phyloP scores from a whole-genome alignment of 2,329 filamentous ascomycete genomes.

The Stachybotrys chartarum region DNA sequence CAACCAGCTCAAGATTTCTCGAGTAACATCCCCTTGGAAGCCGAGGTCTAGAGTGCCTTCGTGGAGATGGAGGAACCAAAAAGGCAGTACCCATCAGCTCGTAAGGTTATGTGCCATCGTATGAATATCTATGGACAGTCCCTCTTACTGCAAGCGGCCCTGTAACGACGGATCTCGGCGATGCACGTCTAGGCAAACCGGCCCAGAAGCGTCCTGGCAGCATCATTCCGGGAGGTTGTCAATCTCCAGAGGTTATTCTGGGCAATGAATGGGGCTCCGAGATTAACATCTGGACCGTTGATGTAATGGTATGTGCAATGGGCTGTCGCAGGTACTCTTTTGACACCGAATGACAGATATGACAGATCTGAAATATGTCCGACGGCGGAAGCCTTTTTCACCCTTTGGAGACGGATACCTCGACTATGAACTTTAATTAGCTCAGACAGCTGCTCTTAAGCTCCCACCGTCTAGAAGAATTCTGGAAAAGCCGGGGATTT shows the following conservation, averaged over 20 bases:
- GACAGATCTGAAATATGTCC: conserved; percentile 41
- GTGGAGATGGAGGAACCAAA: conserved; percentile 30
- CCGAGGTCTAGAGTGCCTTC: conserved; percentile 31
- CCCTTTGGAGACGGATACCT: conserved; percentile 2
- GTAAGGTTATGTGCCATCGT: conserved; percentile 32
- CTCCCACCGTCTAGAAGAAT: conserved; percentile 5
- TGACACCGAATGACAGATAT: not conserved
- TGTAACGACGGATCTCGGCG: conserved; percentile 43
- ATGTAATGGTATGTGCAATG: conserved; percentile 35
- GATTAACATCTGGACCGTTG: conserved; percentile 46
- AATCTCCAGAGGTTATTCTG: conserved; percentile 40
- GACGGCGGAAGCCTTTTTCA: conserved; percentile 36
- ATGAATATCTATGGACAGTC: conserved; percentile 33
- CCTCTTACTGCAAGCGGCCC: conserved; percentile 22
- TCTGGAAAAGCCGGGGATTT: conserved; percentile 9
- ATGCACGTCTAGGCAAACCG: conserved; percentile 27
- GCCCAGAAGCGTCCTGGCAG: conserved; percentile 21
- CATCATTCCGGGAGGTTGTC: conserved; percentile 32
- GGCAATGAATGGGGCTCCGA: conserved; percentile 34
- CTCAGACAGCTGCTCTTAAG: conserved; percentile 9
- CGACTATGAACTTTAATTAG: conserved; percentile 9
- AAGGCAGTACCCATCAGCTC: conserved; percentile 26
- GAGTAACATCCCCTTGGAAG: conserved; percentile 38
- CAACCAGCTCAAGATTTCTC: conserved; percentile 29
- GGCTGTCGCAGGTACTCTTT: not conserved